These are phyloP conservation scores for Alternaria dauci DNA, from an alignment of 2,329 filamentous ascomycete species.

Conservation along the genomic window DNA sequence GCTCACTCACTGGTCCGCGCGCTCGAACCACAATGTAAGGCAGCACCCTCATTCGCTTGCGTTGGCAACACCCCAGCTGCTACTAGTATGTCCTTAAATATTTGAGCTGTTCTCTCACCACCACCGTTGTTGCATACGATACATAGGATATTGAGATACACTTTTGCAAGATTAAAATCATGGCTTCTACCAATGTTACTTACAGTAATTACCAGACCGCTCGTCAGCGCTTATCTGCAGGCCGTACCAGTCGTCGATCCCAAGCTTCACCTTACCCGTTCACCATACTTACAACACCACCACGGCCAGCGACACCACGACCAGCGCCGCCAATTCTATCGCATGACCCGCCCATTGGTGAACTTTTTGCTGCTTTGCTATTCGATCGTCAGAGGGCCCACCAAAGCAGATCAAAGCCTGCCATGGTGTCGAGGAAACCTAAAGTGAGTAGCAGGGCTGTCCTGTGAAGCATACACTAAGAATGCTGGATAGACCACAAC, in stretches of 20 bases:
- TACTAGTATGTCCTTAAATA: neutral
- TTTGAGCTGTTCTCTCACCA: neutral
- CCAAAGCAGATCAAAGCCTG: neutral
- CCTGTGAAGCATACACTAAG: neutral
- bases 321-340: neutral
- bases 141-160: neutral
- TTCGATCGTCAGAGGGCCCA: constrained; percentile 20
- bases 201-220: neutral
- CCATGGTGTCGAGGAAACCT: neutral
- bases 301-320: neutral
- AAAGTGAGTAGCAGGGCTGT: neutral
- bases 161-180: neutral
- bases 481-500: neutral
- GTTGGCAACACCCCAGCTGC: neutral
- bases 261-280: neutral
- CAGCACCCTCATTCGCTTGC: neutral
- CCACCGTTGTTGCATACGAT: constrained; percentile 8
- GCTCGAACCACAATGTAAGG: neutral
- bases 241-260: neutral
- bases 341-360: neutral
- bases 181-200: constrained; percentile 8
- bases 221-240: neutral
- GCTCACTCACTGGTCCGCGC: constrained; percentile 8
- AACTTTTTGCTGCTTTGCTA: constrained; percentile 19
- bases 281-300: neutral